Base-by-base conservation (phyloP, 2,329 filamentous ascomycete genomes). In the Beauveria australis region DNA sequence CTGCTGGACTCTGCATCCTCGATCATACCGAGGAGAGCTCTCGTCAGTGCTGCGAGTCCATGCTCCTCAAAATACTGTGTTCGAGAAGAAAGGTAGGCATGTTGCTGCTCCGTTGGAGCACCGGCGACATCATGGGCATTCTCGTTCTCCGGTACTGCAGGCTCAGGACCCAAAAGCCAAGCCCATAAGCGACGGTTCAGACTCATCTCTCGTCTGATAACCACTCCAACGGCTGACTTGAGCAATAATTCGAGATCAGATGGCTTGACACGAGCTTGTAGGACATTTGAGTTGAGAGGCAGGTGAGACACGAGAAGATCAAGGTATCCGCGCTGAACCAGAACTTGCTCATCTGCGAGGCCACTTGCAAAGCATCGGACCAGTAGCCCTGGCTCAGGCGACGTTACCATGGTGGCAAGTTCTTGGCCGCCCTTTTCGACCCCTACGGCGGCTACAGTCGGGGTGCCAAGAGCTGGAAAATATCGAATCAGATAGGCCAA, bases 131-230 rank as follows among this genome's bases (percentile, higher is more conserved):
- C 79, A 43, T 72, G 67, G 0, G 70, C 73, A 16, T 73, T 74
- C 55, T 86, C 81, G 24, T 76, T 67, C 62, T 86, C 80, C 59
- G 74, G 67, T 24, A 74, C 67, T 53, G 78, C 67, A 47, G 82
- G 82, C 54, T 83, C 91, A 3, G 92, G 92, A 0, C 94, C 94
- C 2, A 99, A 79, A 63, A 97, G 87, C 94, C 94, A 99, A 48
- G 89, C 86, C 92, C 93, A 97, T n/a, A 99, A 77, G 43, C 94
- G 85, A 67, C 94, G 81, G 71, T 99, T 99, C 53, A 99, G 77
- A 70, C 93, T 96, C 94, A 99, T 99, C 65, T 99, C 94, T 73
- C 92, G 85, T 54, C 94, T 84, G 22, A 87, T 87, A 1, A 97
- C 91, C 22, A 99, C 92, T 1, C 89, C 87, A n/a, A 87, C 86